phyloP scores from a whole-genome alignment of 2,329 filamentous ascomycete genomes.

The Fusarium sp. region DNA sequence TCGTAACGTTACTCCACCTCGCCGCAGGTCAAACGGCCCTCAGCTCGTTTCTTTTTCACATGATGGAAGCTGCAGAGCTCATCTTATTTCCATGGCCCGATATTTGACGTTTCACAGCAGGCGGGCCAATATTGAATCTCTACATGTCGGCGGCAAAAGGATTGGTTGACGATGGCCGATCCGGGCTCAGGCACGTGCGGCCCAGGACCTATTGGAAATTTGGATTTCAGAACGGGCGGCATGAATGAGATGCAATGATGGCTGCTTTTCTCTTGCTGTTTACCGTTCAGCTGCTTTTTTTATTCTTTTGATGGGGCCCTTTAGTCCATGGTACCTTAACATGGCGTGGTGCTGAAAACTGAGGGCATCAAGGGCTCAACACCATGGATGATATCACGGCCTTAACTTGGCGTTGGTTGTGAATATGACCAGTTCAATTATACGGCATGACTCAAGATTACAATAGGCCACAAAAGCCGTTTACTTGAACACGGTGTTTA shows the following conservation, averaged over 20 bases:
- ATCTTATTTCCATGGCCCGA: neutral
- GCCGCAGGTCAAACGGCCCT: neutral
- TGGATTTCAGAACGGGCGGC: neutral
- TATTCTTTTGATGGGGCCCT: neutral
- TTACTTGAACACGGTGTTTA: neutral
- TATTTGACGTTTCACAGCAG: neutral
- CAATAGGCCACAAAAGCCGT: neutral
- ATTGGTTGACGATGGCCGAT: neutral
- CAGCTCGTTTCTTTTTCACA: neutral
- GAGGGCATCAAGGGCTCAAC: neutral
- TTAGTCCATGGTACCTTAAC: neutral
- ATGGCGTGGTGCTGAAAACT: neutral
- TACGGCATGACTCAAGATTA: neutral
- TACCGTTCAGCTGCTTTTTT: too few species aligned
- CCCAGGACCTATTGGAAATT: neutral
- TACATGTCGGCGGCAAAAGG: neutral
- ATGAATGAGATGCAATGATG: neutral
- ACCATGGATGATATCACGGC: neutral
- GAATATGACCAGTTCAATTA: neutral
- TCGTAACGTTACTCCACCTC: neutral
- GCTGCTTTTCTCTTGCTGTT: neutral
- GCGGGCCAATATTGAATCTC: neutral
- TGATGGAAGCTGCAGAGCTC: neutral
- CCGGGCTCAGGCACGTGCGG: neutral
- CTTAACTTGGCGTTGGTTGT: neutral